Conservation (phyloP, 2,329 filamentous ascomycete genomes). For the Lasiodiplodia citricola region DNA sequence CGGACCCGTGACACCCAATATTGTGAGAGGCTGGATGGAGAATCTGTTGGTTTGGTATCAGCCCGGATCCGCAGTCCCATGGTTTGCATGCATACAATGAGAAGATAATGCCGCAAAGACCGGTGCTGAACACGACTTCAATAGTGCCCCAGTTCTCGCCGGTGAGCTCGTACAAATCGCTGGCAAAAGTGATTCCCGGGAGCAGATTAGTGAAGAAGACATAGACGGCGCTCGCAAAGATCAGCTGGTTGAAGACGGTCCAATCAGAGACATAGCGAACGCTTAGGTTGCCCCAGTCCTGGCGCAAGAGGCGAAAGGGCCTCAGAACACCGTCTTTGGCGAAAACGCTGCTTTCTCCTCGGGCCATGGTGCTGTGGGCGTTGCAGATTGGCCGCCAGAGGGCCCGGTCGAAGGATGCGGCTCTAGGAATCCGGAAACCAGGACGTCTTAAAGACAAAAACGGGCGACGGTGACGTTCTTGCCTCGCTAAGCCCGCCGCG, state of each 20-base stretch:
- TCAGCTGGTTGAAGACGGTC: conserved; percentile 65
- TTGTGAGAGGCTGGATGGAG: conserved; percentile 68
- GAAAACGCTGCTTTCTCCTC: conserved; percentile 28
- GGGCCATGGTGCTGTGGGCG: conserved; percentile 9
- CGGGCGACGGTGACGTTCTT: conserved; percentile 8
- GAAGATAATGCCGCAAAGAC: conserved; percentile 67
- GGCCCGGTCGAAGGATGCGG: not conserved
- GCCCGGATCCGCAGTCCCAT: not conserved
- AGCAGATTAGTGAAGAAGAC: conserved; percentile 71
- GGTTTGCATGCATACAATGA: conserved; percentile 54
- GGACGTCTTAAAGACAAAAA: not conserved
- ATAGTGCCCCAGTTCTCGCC: conserved; percentile 69
- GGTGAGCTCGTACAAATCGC: conserved; percentile 67
- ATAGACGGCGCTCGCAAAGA: conserved; percentile 68
- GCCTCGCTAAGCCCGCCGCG: not conserved
- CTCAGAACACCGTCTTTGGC: conserved; percentile 33
- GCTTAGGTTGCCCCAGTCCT: conserved; percentile 38
- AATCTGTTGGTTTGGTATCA: conserved; percentile 41
- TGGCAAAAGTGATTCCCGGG: conserved; percentile 70
- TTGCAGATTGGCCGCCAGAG: not conserved
- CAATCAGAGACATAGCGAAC: conserved; percentile 42
- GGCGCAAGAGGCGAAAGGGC: conserved; percentile 40
- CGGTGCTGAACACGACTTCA: conserved; percentile 70
- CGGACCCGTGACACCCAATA: conserved; percentile 69
- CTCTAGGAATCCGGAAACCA: not conserved